Base-by-base conservation (phyloP, 179 eudicot species). In the Drosera spatulata region DNA sequence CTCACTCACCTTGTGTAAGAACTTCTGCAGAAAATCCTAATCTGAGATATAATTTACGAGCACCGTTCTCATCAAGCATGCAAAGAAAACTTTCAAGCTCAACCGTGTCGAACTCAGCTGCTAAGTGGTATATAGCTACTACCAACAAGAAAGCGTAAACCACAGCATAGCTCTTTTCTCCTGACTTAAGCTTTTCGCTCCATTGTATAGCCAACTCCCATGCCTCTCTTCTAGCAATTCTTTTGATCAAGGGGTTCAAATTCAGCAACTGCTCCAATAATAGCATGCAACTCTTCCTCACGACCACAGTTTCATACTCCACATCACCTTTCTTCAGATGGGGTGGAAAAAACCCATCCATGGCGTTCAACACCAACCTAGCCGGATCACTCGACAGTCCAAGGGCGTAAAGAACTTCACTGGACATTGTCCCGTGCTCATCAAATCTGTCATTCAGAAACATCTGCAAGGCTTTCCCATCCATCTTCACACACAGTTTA, bases 331-430 rank as follows among this genome's bases (percentile, higher is more conserved):
- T 53, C 37, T 55, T 66, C 39, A 60, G 39, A 52, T n/a, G n/a
- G n/a, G 68, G 71, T 13, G 74, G 70, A 62, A 75, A 75, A 65
- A 81, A 75, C 63, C 77, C 83, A 52, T 66, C 37, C 41, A 81
- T 66, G 53, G 86, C 86, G 65, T 81, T 78, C 46, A 81, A 55
- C 22, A 78, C 80, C 52, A 78, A 58, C 56, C 61, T 75, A 33
- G 77, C 69, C 6, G 80, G 66, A 61, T 81, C 73, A 4, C 50
- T 3, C 14, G 78, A 73, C 63, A 58, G 14, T 9, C 53, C 12
- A 53, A 78, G 69, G 11, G 62, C 72, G 47, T 42, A 33, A 52
- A 39, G 55, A 62, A 81, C 64, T 50, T 81, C 80, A 22, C 61
- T 60, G 6, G 64, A 47, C 63, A 75, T 41, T 10, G 56, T 40